Conservation (phyloP, 2,329 filamentous ascomycete species). For the Ceratocystiopsis brevicomis region DNA sequence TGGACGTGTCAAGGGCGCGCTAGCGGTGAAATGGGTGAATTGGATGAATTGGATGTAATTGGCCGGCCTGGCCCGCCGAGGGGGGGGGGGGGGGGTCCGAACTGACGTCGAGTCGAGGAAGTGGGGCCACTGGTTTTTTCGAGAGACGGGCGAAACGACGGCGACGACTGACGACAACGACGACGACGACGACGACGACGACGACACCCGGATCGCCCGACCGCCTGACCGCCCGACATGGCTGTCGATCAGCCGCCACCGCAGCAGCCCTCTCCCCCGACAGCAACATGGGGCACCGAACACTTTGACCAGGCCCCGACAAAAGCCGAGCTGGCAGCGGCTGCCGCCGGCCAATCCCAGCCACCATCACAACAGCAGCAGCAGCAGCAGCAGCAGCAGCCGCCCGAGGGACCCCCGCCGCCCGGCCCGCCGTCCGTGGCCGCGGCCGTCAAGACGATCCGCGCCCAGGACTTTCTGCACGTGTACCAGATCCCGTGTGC, state of each 20-base stretch:
- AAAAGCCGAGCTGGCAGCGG: conserved; percentile 17
- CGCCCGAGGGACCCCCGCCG: neutral
- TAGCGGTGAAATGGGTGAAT: no score
- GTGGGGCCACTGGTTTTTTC: no score
- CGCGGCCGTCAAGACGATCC: conserved; percentile 49
- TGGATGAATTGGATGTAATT: no score
- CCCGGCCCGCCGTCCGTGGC: conserved; percentile 19
- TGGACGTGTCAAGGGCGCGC: no score
- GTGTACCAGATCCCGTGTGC: conserved; percentile 70
- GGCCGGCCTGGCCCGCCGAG: no score
- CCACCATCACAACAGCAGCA: neutral
- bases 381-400: neutral
- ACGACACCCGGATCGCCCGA: no score
- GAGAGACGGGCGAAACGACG: no score
- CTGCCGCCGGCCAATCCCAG: conserved; percentile 8
- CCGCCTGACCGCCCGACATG: conserved; percentile 1
- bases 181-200: no score
- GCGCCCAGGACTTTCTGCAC: conserved; percentile 47
- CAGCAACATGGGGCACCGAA: conserved; percentile 10
- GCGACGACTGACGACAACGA: no score
- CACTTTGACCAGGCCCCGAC: conserved; percentile 9
- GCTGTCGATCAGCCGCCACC: neutral
- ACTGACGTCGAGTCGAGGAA: no score
- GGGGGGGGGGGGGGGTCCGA: no score
- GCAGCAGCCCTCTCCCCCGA: conserved; percentile 1